phyloP scores from a whole-genome alignment of 768 basidiomycete species.

The Leccinum sublutescens region DNA sequence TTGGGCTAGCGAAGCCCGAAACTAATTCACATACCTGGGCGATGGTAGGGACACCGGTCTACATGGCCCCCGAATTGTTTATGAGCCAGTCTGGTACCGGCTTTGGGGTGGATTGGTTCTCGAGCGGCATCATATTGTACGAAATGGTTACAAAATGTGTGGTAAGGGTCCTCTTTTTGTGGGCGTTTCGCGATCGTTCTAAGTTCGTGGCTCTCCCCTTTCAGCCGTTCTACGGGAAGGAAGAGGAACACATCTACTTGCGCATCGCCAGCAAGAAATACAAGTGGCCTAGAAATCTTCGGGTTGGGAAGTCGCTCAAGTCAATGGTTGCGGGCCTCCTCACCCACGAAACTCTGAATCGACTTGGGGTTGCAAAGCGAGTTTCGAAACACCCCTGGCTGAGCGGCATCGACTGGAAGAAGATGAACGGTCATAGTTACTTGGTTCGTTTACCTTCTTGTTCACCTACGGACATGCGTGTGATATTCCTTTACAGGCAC shows the following conservation, averaged over 20 bases:
- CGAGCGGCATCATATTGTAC: constrained; percentile 48
- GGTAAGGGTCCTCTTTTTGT: constrained; percentile 22
- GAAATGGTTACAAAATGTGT: constrained; percentile 47
- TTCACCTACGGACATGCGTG: not conserved
- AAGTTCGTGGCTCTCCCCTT: not conserved
- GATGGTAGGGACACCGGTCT: constrained; percentile 48
- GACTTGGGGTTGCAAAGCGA: constrained; percentile 39
- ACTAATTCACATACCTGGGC: constrained; percentile 17
- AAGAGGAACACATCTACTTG: constrained; percentile 26
- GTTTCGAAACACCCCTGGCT: constrained; percentile 48
- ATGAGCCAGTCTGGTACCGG: constrained; percentile 25
- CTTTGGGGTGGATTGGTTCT: constrained; percentile 53
- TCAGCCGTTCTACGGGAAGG: constrained; percentile 29
- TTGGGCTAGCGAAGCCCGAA: constrained; percentile 39
- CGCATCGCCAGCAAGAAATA: constrained; percentile 31
- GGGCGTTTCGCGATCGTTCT: not conserved
- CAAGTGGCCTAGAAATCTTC: constrained; percentile 39
- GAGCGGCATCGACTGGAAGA: constrained; percentile 44
- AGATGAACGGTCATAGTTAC: constrained; percentile 42
- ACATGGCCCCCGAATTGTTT: constrained; percentile 51
- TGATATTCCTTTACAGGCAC: constrained; percentile 36
- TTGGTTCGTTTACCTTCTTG: constrained; percentile 36
- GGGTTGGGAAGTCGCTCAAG: constrained; percentile 41
- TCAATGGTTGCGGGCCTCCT: constrained; percentile 44
- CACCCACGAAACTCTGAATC: constrained; percentile 32